These are phyloP conservation scores for Globisporangium cederbergense DNA, from an alignment of 352 stramenopile species.

Conservation along the genomic window DNA sequence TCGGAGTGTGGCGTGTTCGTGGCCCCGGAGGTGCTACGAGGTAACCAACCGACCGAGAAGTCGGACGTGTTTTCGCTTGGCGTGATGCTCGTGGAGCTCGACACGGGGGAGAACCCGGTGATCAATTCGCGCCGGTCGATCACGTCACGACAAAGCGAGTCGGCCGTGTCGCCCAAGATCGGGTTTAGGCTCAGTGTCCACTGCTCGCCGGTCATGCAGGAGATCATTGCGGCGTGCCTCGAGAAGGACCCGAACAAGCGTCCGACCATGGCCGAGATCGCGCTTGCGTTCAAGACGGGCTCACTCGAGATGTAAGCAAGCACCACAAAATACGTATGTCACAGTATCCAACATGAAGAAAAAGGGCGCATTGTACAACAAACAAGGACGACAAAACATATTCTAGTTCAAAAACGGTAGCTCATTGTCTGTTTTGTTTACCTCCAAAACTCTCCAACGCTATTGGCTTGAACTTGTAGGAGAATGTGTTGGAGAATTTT, in stretches of 20 bases:
- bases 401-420: too few relatives aligned
- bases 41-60: conserved; percentile 65
- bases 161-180: conserved; percentile 38
- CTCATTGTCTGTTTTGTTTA: too few relatives aligned
- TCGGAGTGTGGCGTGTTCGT: conserved; percentile 65
- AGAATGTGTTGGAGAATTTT: too few relatives aligned
- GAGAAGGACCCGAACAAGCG: conserved; percentile 45
- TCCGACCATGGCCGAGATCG: conserved; percentile 63
- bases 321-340: not conserved
- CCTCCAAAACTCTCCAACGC: too few relatives aligned
- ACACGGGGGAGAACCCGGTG: conserved; percentile 62
- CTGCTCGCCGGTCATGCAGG: conserved; percentile 64
- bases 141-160: conserved; percentile 29
- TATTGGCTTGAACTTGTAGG: too few relatives aligned
- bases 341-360: not conserved
- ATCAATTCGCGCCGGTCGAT: conserved; percentile 48
- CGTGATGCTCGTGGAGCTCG: conserved; percentile 75
- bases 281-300: conserved; percentile 53
- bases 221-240: conserved; percentile 59
- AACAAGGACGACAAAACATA: not conserved
- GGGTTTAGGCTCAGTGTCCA: conserved; percentile 51
- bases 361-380: not conserved
- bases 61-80: conserved; percentile 77
- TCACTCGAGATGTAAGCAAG: conserved; percentile 45
- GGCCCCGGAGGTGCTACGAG: conserved; percentile 64